Percentiles rank a stretch among this genome's conserved stretches.
phyloP scores from a whole-genome alignment of 2,329 filamentous ascomycete species.

The Aurifilum marmelostoma region DNA sequence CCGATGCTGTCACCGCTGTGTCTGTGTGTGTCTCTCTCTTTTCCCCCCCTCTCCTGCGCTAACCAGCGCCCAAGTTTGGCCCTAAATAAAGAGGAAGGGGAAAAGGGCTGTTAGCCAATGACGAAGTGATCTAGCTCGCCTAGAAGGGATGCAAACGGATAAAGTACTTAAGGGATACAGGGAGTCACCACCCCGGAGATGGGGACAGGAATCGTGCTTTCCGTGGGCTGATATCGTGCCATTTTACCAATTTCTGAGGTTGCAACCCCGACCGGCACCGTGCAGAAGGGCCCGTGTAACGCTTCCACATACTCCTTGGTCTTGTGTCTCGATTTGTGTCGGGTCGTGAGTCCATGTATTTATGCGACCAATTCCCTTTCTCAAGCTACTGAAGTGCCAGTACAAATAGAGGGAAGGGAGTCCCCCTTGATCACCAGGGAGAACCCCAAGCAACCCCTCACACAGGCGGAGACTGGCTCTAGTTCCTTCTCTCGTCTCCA shows the following conservation, averaged over 20 bases:
- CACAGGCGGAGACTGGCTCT: too few relatives aligned
- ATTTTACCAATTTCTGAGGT: constrained; percentile 16
- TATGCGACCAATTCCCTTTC: neutral
- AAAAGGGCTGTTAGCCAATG: neutral
- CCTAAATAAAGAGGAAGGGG: neutral
- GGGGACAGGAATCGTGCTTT: neutral
- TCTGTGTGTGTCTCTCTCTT: neutral
- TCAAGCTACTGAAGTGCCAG: neutral
- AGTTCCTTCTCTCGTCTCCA: neutral
- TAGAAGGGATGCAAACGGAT: neutral
- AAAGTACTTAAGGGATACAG: constrained; percentile 11
- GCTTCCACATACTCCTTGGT: neutral
- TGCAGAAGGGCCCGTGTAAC: constrained; percentile 21
- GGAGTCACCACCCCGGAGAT: constrained; percentile 3
- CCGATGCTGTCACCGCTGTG: neutral
- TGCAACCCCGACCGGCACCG: constrained; percentile 10
- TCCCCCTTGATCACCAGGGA: neutral
- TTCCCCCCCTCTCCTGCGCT: neutral
- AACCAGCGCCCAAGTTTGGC: neutral
- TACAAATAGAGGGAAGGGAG: neutral
- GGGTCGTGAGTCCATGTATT: constrained; percentile 6
- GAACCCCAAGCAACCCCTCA: neutral
- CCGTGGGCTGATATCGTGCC: constrained; percentile 26
- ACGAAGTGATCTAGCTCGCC: neutral
- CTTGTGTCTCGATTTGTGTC: constrained; percentile 5